phyloP scores from a whole-genome alignment of 345 rosid genomes.

The Litchi chinensis region DNA sequence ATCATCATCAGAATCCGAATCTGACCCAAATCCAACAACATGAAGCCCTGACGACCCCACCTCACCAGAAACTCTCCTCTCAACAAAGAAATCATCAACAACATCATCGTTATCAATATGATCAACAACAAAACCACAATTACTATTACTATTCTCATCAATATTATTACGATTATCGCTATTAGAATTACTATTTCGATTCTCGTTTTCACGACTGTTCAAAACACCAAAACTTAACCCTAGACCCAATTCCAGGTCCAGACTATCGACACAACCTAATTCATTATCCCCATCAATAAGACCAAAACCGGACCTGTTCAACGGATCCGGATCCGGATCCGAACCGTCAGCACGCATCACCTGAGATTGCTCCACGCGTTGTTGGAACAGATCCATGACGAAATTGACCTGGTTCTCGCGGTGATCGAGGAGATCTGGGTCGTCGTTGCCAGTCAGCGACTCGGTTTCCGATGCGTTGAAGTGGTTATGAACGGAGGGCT shows the following conservation, averaged over 20 bases:
- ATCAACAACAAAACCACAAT: conserved; percentile 36
- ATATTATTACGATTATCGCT: background rate
- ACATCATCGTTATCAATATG: conserved; percentile 37
- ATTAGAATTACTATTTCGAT: conserved; percentile 12
- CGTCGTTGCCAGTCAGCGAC: conserved; percentile 30
- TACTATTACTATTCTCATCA: background rate
- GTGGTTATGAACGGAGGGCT: background rate
- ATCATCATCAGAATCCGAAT: conserved; percentile 44
- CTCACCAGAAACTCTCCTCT: conserved; percentile 49
- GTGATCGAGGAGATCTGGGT: conserved; percentile 47
- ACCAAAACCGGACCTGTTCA: conserved; percentile 42
- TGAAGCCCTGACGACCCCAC: conserved; percentile 34
- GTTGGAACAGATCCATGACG: conserved; percentile 90
- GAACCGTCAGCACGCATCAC: conserved; percentile 36
- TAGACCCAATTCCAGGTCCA: conserved; percentile 49
- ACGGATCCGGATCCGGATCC: conserved; percentile 45
- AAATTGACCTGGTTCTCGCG: conserved; percentile 69
- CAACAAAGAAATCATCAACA: conserved; percentile 52
- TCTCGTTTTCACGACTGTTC: conserved; percentile 28
- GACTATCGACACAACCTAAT: conserved; percentile 33
- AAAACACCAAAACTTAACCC: conserved; percentile 51
- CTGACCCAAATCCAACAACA: conserved; percentile 46
- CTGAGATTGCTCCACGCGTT: conserved; percentile 88
- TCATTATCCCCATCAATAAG: conserved; percentile 42
- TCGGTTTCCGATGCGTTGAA: conserved; percentile 38